Base-by-base conservation (phyloP, 176 grass and related monocot species). In the Avena atlantica region DNA sequence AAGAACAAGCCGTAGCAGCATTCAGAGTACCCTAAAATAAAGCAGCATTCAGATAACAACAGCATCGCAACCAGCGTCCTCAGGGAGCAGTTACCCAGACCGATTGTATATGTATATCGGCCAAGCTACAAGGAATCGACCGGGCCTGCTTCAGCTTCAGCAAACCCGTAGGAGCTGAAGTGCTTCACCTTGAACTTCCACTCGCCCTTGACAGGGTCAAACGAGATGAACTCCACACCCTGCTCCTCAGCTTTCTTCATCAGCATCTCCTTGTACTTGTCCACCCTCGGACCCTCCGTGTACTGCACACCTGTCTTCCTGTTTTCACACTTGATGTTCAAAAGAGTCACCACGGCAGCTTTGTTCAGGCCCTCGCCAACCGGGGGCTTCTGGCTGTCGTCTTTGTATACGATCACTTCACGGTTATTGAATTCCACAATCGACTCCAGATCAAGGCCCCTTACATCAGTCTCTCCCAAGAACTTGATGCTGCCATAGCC, bases 181-280 rank as follows among this genome's bases (percentile, higher is more conserved):
- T 98, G 93, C 78, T 94, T 81, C 53, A 95, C 96, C 90, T 87
- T 95, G 88, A 95, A 98, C 69, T 95, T 95, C 96, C 96, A 98
- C 86, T 94, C 96, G 1, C 90, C 96, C 83, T 91, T 90, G 66
- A 36, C 73, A 10, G 93, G 61, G 4, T 92, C 86, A 9, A 91
- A 95, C 2, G 96, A 92, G 17, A 98, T 56, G 50, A 98, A 95
- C 55, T 98, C 86, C 3, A 94, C 96, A 0, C 91, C 96, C 85
- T 98, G 93, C 75, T 98, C 86, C 81, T 89, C 65, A 1, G 86
- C 83, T 73, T 98, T 98, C 75, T 66, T 84, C 69, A 83, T 67
- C 75, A 98, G 89, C 84, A 94, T 95, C 69, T 93, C 90, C 67
- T 88, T 92, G 82, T 98, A 98, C 79, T 76, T 91, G 23, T 92